These are phyloP conservation scores for Monosporozyma aerobia DNA, from an alignment of 805 yeast species.

Conservation along the genomic window DNA sequence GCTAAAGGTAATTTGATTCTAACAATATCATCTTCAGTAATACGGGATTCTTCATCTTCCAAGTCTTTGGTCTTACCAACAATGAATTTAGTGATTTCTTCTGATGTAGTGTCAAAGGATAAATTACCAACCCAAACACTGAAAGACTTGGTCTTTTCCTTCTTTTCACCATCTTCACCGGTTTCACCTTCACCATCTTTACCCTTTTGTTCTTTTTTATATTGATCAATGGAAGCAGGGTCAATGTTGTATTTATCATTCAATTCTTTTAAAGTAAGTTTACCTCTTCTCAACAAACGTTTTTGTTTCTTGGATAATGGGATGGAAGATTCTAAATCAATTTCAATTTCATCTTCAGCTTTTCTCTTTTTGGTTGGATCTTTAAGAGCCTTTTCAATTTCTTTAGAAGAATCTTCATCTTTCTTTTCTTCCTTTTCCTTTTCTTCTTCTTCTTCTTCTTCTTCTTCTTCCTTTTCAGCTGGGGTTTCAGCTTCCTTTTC, in stretches of 20 bases:
- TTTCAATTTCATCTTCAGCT: slow-evolving; percentile 50
- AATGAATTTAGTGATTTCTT: slow-evolving; percentile 60
- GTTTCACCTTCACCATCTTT: slow-evolving; percentile 14
- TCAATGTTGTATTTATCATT: slow-evolving; percentile 34
- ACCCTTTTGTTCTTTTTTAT: slow-evolving; percentile 31
- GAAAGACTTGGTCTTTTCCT: slow-evolving; percentile 38
- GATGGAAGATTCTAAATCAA: slow-evolving; percentile 57
- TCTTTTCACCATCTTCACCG: slow-evolving; percentile 26
- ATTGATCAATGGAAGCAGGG: slow-evolving; percentile 29
- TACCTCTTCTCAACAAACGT: slow-evolving; percentile 73
- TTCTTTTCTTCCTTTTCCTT: slow-evolving; percentile 21
- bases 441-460: too few species aligned
- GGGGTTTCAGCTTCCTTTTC: not conserved
- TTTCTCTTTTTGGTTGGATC: slow-evolving; percentile 31
- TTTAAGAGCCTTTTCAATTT: slow-evolving; percentile 26
- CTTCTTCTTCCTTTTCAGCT: not conserved
- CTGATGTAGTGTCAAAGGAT: slow-evolving; percentile 72
- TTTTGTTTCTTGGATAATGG: slow-evolving; percentile 90
- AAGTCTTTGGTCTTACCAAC: slow-evolving; percentile 44
- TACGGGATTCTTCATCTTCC: slow-evolving; percentile 30
- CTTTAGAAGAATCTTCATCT: not conserved
- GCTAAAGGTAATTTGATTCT: slow-evolving; percentile 75
- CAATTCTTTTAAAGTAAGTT: slow-evolving; percentile 49
- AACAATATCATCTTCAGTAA: slow-evolving; percentile 51
- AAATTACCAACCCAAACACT: slow-evolving; percentile 96